phyloP scores from a whole-genome alignment of 2,329 filamentous ascomycete genomes.

The Chaetomium sp. region DNA sequence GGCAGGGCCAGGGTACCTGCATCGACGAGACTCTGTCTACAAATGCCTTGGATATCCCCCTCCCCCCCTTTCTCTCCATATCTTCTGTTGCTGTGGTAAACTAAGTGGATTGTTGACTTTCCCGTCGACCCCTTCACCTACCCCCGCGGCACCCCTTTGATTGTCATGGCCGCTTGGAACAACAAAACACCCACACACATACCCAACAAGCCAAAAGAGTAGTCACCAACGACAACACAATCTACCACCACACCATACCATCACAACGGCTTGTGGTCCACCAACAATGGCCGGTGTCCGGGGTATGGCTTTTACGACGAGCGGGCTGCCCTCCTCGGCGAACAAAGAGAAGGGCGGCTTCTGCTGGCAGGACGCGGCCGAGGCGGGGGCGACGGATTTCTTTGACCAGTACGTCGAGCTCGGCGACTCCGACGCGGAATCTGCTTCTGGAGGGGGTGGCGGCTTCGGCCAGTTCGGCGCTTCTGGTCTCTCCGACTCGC shows the following conservation, averaged over 20 bases:
- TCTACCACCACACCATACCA: slow-evolving; percentile 4
- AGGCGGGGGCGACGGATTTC: slow-evolving; percentile 33
- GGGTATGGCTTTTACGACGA: slow-evolving; percentile 29
- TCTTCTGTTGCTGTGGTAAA: slow-evolving; percentile 33
- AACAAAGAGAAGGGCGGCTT: slow-evolving; percentile 35
- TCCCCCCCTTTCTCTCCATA: slow-evolving; percentile 26
- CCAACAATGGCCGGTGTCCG: slow-evolving; percentile 34
- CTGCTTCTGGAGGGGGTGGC: slow-evolving; percentile 21
- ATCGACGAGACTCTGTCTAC: slow-evolving; percentile 27
- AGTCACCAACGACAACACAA: slow-evolving; percentile 14
- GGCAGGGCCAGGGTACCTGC: slow-evolving; percentile 18
- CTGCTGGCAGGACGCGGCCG: slow-evolving; percentile 28
- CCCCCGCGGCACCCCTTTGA: slow-evolving; percentile 13
- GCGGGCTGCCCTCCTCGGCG: slow-evolving; percentile 30
- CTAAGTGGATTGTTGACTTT: slow-evolving; percentile 34
- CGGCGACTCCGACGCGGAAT: slow-evolving; percentile 31
- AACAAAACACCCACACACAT: slow-evolving; percentile 11
- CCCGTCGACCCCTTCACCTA: slow-evolving; percentile 18
- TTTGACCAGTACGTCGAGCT: slow-evolving; percentile 37
- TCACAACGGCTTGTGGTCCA: slow-evolving; percentile 9
- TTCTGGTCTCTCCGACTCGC: slow-evolving; percentile 27
- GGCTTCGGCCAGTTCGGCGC: slow-evolving; percentile 27
- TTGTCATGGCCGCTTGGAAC: slow-evolving; percentile 22
- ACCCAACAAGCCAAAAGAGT: background rate
- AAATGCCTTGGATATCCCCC: slow-evolving; percentile 33